Base-by-base conservation (phyloP, 208 protist species). In the Leishmania amazonensis region DNA sequence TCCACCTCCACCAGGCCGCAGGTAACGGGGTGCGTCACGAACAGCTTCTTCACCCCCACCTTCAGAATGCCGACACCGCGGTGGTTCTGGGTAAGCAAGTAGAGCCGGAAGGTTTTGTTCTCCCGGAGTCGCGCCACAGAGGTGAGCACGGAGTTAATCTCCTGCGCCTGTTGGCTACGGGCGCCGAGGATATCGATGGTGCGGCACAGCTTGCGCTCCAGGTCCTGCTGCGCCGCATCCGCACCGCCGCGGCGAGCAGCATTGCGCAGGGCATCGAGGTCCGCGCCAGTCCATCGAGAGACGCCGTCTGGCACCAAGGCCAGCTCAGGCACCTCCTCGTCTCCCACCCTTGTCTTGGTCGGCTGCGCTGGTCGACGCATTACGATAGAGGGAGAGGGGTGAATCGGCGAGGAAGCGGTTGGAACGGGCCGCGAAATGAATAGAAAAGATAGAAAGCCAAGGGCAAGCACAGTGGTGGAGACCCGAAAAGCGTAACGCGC, bases 1-100 rank as follows among this genome's bases (percentile, higher is more conserved):
- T 95, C 87, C 19, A 98, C 96, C 85, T 99, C 96, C n/a, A 96
- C 90, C 68, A 96, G 58, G 2, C 49, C 38, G 1, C 60, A 51
- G n/a, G 85, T 89, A 24, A 64, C 53, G 2, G 90, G 91, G 76
- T 94, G 90, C 40, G 87, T 89, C 31, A 97, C 70, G 75, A 99
- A 99, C 15, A 99, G 86, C 75, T 96, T 96, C 85, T 98, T 98
- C 15, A 88, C 76, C 21, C 97, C 97, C 40, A 98, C 86, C 81
- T 98, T 98, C 4, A 99, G 75, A 35, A 99, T 93, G 38, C 97
- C 97, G 7, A 95, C 79, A n/a, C 92, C 94, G 40, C 81, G 79
- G 75, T 87, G 83, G 35, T 85, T 83, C 54, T 90, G 51, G 19
- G 80, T 89, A 42, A 91, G 76, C 13, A 98, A 71, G 83, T 97